Base-by-base conservation (phyloP, 768 basidiomycete species). In the Megacollybia marginata region DNA sequence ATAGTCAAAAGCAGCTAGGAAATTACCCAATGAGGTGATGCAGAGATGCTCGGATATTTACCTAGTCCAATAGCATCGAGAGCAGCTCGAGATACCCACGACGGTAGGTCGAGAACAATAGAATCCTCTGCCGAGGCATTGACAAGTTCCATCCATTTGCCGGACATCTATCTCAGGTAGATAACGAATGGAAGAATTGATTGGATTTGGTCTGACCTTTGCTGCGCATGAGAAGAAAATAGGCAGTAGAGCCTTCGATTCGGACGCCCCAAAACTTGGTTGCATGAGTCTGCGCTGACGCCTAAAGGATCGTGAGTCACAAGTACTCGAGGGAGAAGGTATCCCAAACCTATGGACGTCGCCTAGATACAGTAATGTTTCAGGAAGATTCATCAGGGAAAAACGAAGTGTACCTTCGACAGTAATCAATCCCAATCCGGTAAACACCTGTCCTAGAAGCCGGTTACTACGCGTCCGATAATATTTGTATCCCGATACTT, bases 61-160 rank as follows among this genome's bases (percentile, higher is more conserved):
- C 69, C 62, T 55, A 65, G 62, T 1, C 68, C 68, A 23, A 68
- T 65, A 31, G 63, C 64, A 50, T 69, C 68, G 19, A 69, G 50
- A 1, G 67, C 67, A 0, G 64, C 64, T 7, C 63, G 58, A n/a
- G 59, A 57, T 9, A 67, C 49, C 57, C 61, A 60, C 20, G 52
- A 42, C 20, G 57, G 54, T 2, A 66, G 48, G 20, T 65, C 56
- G 13, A 67, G 31, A 18, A 60, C 54, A 5, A 46, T 44, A 11
- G 54, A 54, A 5, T 44, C n/a, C 13, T 44, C 44, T 16, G 44
- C n/a, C n/a, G 44, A 44, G n/a, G n/a, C 23, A 2, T 9, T n/a
- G 23, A 44, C 13, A 10, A 44, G 15, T 16, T 44, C 44, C 5
- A 13, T 16, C 44, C 44, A 44, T 44, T 44, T 44, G 2, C 13